Percentiles rank a stretch among this genome's conserved stretches.
Evolutionary conservation across 2,329 filamentous ascomycete species (phyloP).

Genomic region (Xylariaceae sp.): DNA sequence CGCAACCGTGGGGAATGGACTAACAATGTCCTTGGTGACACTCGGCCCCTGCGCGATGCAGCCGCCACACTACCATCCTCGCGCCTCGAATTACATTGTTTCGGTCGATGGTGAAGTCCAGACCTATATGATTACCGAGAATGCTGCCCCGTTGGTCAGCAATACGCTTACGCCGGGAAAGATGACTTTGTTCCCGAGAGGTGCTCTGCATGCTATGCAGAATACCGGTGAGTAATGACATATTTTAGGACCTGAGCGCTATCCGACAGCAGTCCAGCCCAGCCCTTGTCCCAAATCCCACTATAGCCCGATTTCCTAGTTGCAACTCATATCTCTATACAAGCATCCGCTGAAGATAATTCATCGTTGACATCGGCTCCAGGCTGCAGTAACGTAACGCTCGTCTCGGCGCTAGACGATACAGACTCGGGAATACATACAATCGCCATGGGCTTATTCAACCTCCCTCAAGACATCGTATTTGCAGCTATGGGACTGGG

Average conservation of each 20-base stretch:
- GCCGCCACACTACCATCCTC: conserved; percentile 6
- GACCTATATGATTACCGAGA: conserved; percentile 7
- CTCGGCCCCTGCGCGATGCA: conserved; percentile 8
- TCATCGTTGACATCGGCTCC: neutral
- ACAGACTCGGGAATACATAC: conserved; percentile 2
- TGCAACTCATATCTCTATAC: no score
- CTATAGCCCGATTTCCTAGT: no score
- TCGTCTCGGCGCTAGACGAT: conserved; percentile 2
- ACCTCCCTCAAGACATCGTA: neutral
- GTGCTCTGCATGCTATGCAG: conserved; percentile 5
- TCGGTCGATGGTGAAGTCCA: neutral
- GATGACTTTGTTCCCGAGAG: conserved; percentile 7
- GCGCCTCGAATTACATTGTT: conserved; percentile 6
- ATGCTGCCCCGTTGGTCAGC: conserved; percentile 1
- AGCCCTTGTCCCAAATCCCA: no score
- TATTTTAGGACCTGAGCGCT: no score
- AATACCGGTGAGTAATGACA: conserved; percentile 2
- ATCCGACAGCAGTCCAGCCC: no score
- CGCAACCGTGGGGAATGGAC: conserved; percentile 5
- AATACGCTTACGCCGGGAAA: neutral
- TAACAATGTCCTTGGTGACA: conserved; percentile 3
- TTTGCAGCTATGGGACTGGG: neutral
- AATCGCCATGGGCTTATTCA: neutral
- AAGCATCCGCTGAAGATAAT: no score
- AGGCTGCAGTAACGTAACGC: conserved; percentile 7